Conservation (phyloP, 2,329 filamentous ascomycete species). For the Acrocalymma vagum region DNA sequence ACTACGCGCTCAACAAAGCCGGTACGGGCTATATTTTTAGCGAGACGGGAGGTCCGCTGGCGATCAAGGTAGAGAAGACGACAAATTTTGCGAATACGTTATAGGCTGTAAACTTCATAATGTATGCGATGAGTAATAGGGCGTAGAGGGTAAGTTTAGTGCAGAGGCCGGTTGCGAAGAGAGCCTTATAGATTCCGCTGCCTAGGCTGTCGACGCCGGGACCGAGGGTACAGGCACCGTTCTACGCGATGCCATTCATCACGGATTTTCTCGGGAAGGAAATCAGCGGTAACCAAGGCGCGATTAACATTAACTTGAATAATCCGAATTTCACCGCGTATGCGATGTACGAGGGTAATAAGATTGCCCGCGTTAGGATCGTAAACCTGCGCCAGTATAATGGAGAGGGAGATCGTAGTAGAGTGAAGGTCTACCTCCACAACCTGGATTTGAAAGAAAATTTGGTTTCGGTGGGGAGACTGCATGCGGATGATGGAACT, state of each 20-base stretch:
- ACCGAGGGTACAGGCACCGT: conserved; percentile 7
- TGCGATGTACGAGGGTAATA: conserved; percentile 4
- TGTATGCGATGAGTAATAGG: conserved; percentile 2
- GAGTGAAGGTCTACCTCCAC: not conserved
- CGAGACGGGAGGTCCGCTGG: conserved; percentile 5
- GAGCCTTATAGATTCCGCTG: conserved; percentile 2
- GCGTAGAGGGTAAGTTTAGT: conserved; percentile 1
- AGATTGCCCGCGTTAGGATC: conserved; percentile 3
- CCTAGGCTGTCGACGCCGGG: too few species aligned
- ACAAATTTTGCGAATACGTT: conserved; percentile 3
- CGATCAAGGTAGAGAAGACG: not conserved
- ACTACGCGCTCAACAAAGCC: conserved; percentile 1
- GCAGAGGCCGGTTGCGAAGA: conserved; percentile 1
- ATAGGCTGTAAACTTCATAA: conserved; percentile 5
- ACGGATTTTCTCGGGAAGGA: conserved; percentile 4
- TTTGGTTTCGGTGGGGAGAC: conserved; percentile 2
- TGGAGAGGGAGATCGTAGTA: not conserved
- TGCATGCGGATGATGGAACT: conserved; percentile 9
- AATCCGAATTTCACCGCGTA: conserved; percentile 3
- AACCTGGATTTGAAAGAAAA: conserved; percentile 2
- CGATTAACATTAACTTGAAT: conserved; percentile 1
- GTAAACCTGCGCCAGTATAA: conserved; percentile 7
- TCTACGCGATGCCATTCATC: conserved; percentile 2
- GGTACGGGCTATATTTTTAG: conserved; percentile 1
- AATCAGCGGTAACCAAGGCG: not conserved